Evolutionary conservation across 2,329 filamentous ascomycete genomes (phyloP).

Genomic region (Seiridium cupressi): DNA sequence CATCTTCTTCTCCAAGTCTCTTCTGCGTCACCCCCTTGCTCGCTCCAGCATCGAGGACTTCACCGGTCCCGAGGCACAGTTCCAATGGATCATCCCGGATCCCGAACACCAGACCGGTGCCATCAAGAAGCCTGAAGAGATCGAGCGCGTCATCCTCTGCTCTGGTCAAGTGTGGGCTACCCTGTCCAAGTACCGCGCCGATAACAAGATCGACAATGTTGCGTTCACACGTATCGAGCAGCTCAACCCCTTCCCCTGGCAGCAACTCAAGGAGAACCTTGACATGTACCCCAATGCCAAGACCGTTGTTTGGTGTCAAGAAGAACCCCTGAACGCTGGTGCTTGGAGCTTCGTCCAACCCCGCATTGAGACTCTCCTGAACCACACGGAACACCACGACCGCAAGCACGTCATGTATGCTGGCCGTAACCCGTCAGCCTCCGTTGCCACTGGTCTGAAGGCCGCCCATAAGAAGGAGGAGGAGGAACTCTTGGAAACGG

Average conservation of each 20-base stretch:
- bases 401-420: slow-evolving; percentile 97
- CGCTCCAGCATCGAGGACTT: slow-evolving; percentile 91
- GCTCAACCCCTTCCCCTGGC: slow-evolving; percentile 98
- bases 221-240: slow-evolving; percentile 96
- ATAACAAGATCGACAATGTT: slow-evolving; percentile 83
- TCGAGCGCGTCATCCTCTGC: slow-evolving; percentile 93
- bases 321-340: slow-evolving; percentile 96
- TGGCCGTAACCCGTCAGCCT: slow-evolving; percentile 88
- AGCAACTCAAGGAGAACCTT: slow-evolving; percentile 92
- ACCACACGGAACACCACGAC: slow-evolving; percentile 89
- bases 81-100: slow-evolving; percentile 95
- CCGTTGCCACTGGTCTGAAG: slow-evolving; percentile 92
- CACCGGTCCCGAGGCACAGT: slow-evolving; percentile 77
- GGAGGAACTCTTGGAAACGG: slow-evolving; percentile 71
- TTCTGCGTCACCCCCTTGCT: slow-evolving; percentile 90
- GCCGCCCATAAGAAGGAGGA: slow-evolving; percentile 87
- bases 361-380: slow-evolving; percentile 92
- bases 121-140: slow-evolving; percentile 79
- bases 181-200: slow-evolving; percentile 84
- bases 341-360: slow-evolving; percentile 98
- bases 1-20: slow-evolving; percentile 97
- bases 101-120: slow-evolving; percentile 73
- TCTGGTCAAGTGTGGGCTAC: slow-evolving; percentile 91
- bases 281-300: slow-evolving; percentile 97
- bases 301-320: slow-evolving; percentile 95